These are phyloP conservation scores for Wickerhamomyces sp. DNA, from an alignment of 1,139 yeast genomes.

Conservation along the genomic window DNA sequence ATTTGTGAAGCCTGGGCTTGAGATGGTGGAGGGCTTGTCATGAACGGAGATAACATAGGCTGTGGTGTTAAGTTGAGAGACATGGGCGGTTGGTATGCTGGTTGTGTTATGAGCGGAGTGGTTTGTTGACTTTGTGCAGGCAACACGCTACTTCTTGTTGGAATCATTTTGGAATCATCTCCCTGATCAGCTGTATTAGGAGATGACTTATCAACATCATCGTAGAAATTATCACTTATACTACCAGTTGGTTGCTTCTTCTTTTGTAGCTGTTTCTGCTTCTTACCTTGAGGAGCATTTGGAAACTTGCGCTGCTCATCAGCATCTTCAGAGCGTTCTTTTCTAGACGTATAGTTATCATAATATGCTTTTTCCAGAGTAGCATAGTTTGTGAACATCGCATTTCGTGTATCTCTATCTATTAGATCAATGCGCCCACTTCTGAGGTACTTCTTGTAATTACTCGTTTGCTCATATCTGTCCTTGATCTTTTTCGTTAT, in stretches of 20 bases:
- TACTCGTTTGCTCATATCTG: constrained; percentile 10
- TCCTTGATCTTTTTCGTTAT: constrained; percentile 15
- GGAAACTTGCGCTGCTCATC: not conserved
- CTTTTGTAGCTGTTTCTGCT: not conserved
- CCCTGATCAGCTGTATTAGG: not conserved
- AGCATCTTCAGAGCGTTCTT: constrained; percentile 10
- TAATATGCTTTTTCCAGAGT: constrained; percentile 14
- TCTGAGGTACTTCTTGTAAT: constrained; percentile 14
- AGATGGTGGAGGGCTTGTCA: too few species aligned
- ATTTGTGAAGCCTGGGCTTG: too few species aligned
- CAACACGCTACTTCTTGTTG: not conserved
- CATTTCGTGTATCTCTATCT: constrained; percentile 9
- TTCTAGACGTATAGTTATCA: constrained; percentile 18
- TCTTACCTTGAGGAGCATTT: too few species aligned
- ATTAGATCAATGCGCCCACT: constrained; percentile 21
- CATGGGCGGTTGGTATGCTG: constrained; percentile 1
- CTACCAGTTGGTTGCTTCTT: not conserved
- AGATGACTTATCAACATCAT: constrained; percentile 1
- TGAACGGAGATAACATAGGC: too few species aligned
- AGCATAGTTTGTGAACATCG: constrained; percentile 12
- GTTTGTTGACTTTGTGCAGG: not conserved
- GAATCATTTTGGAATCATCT: not conserved
- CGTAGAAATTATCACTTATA: constrained; percentile 5
- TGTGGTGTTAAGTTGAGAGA: too few species aligned
- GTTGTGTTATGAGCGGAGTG: constrained; percentile 1